Evolutionary conservation across 2,329 filamentous ascomycete species (phyloP), one percentile per base, ranked within the genome.

Genomic region (Exophiala spinifera): DNA sequence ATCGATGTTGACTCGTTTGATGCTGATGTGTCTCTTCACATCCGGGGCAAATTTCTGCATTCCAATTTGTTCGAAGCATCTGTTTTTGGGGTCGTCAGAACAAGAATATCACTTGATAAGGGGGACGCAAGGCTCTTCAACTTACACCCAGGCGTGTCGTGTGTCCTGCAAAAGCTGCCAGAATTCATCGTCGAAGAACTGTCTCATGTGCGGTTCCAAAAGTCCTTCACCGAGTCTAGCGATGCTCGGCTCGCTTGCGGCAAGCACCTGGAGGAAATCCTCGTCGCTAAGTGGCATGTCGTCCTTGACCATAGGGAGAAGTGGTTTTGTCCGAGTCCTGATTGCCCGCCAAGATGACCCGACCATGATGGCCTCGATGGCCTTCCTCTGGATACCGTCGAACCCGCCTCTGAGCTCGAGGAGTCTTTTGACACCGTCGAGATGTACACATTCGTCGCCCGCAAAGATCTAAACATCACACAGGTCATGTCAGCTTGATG

Each of bases 331-430:
- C 17, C 36, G 2, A n/a, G 36, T 39, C 11, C 36, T 39, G 36
- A 39, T 39, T 39, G 36, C 36, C 3, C 36, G 36, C 36, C 36
- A 39, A 10, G 5, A 39, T 19, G 36, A 39, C 8, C 36, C 36
- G 17, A 39, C 36, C 36, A 39, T 69, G 42, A 44, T 28, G 42
- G 42, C 42, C 23, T 44, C 42, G n/a, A 44, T 44, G 21, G 63
- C 63, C 42, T 44, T 44, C 6, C 42, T 17, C 17, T 44, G 42
- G 4, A 44, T n/a, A 8, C 42, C 42, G 8, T 23, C 42, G 17
- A 44, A 44, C 42, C 42, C 42, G 2, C 42, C 42, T 7, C 42
- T 21, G 42, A 44, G 23, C 19, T 44, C 42, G 3, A 44, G 17
- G 7, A 44, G 42, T 21, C 42, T 44, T 20, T 44, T 15, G 19